Base-by-base conservation (phyloP, 768 basidiomycete genomes). In the Thelephora ganbajun region DNA sequence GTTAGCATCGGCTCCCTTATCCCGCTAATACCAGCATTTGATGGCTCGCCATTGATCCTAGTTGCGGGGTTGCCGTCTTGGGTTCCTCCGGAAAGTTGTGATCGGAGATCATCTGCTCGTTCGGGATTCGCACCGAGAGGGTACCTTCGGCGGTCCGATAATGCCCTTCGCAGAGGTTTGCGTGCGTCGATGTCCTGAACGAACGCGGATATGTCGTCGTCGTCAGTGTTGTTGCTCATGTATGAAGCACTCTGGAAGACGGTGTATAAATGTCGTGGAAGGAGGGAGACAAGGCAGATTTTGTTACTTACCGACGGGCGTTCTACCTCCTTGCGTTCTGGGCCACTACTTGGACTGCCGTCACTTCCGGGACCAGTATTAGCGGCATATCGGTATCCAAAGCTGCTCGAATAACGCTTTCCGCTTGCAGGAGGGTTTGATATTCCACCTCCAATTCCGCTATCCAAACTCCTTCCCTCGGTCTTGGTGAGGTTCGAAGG, bases 201-300 rank as follows among this genome's bases (percentile, higher is more conserved):
- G 54, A 87, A 88, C 11, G 72, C 67, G 4, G 83, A 84, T 23
- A 88, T 77, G 45, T 86, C 85, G 53, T 85, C 83, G 54, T 87
- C 81, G 51, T 87, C 81, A 5, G 74, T 73, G 41, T 66, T 64
- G 1, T 66, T 62, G 45, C 69, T 68, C 48, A 77, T 59, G 56
- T 67, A 73, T 4, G 71, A 71, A 6, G 74, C 58, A 36, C 58
- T 61, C 65, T 66, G 50, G 36, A 43, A 14, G 44, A 44, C 51
- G 14, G 43, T 53, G 14, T 43, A 36, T 35, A 30, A 42, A 39
- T 22, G 42, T 23, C n/a, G 20, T 4, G 34, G 35, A 26, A 33
- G 22, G 43, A 18, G 20, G 26, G 9, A 30, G 9, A 9, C 5
- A 30, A 30, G n/a, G n/a, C 53, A 49, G 34, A 56, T 52, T 34